Conservation (phyloP, 352 stramenopile species). For the Phytophthora multivora region DNA sequence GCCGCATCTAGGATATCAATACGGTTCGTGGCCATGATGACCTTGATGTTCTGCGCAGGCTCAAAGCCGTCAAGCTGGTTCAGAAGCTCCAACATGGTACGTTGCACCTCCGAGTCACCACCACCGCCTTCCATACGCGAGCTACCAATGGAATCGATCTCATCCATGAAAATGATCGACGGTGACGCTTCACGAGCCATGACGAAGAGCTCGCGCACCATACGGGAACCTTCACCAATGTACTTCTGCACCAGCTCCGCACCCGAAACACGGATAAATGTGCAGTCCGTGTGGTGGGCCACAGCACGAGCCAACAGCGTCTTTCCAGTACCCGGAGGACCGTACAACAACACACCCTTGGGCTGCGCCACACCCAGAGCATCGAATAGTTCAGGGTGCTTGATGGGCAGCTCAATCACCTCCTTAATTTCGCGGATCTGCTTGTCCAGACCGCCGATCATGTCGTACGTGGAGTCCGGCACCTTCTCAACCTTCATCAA, state of each 20-base stretch:
- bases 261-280: conserved; percentile 99
- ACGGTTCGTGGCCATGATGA: conserved; percentile 99
- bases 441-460: conserved; percentile 99
- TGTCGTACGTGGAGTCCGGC: conserved; percentile 99
- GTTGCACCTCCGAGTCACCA: conserved; percentile 99
- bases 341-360: conserved; percentile 96
- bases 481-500: conserved; percentile 99
- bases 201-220: conserved; percentile 99
- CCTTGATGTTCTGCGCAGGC: conserved; percentile 98
- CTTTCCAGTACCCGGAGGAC: conserved; percentile 98
- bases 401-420: conserved; percentile 99
- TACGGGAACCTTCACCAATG: conserved; percentile 98
- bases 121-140: conserved; percentile 91
- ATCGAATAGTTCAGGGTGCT: conserved; percentile 99
- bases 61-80: conserved; percentile 99
- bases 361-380: conserved; percentile 98
- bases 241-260: conserved; percentile 99
- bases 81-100: conserved; percentile 99
- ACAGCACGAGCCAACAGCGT: conserved; percentile 98
- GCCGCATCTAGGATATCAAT: conserved; percentile 99
- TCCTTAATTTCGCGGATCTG: conserved; percentile 99
- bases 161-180: conserved; percentile 99
- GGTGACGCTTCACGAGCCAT: conserved; percentile 98
- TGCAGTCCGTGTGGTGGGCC: conserved; percentile 99
- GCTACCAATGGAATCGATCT: conserved; percentile 99